These are phyloP conservation scores for Aspergillus caelatus DNA, from an alignment of 2,329 filamentous ascomycete species.

Conservation along the genomic window DNA sequence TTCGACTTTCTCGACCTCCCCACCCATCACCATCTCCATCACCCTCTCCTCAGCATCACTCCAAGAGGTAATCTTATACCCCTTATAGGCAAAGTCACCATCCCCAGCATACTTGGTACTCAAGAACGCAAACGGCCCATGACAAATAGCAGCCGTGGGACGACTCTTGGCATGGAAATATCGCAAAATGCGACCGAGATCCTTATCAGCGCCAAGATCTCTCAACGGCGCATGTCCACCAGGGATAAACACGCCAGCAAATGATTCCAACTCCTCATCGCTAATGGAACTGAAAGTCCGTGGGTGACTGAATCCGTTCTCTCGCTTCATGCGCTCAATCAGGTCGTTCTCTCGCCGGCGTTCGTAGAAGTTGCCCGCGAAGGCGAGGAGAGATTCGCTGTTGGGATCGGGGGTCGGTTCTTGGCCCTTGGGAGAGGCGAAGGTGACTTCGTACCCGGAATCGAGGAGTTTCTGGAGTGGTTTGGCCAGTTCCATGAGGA, in stretches of 20 bases:
- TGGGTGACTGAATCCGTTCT: slow-evolving; percentile 47
- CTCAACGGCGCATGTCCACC: slow-evolving; percentile 50
- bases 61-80: slow-evolving; percentile 51
- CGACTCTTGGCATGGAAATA: slow-evolving; percentile 47
- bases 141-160: slow-evolving; percentile 51
- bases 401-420: slow-evolving; percentile 47
- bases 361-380: slow-evolving; percentile 52
- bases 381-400: slow-evolving; percentile 46
- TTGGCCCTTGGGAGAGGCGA: slow-evolving; percentile 48
- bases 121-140: slow-evolving; percentile 51
- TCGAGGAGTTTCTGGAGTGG: slow-evolving; percentile 41
- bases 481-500: slow-evolving; percentile 45
- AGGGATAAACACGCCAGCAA: slow-evolving; percentile 48
- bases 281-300: slow-evolving; percentile 42
- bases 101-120: slow-evolving; percentile 42
- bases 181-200: slow-evolving; percentile 46
- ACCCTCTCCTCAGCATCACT: slow-evolving; percentile 50
- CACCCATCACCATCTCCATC: slow-evolving; percentile 49
- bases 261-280: slow-evolving; percentile 44
- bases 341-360: slow-evolving; percentile 44
- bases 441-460: slow-evolving; percentile 47
- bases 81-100: slow-evolving; percentile 47
- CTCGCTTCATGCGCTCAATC: slow-evolving; percentile 49
- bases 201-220: slow-evolving; percentile 46
- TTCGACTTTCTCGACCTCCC: slow-evolving; percentile 49